phyloP scores from a whole-genome alignment of 345 rosid species.

The Salix viminalis region DNA sequence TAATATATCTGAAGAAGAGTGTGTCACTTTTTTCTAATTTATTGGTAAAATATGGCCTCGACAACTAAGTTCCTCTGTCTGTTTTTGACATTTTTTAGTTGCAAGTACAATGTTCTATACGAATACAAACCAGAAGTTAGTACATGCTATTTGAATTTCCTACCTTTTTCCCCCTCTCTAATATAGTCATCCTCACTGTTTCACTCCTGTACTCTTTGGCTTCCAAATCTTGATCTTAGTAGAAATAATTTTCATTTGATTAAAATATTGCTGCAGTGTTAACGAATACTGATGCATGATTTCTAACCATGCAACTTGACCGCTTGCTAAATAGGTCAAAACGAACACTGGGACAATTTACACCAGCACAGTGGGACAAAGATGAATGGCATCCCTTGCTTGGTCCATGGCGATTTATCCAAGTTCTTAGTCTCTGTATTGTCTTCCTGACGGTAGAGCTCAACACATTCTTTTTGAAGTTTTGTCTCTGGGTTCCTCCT shows the following conservation, averaged over 20 bases:
- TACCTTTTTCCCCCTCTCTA: neutral
- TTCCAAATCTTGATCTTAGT: neutral
- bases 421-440: constrained; percentile 84
- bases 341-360: constrained; percentile 88
- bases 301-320: neutral
- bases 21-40: neutral
- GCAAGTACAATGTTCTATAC: neutral
- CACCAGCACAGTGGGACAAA: constrained; percentile 99
- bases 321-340: constrained; percentile 52
- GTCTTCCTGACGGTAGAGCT: constrained; percentile 86
- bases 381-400: constrained; percentile 98
- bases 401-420: constrained; percentile 96
- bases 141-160: neutral
- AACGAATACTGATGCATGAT: neutral
- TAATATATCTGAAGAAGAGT: neutral
- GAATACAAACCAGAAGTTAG: neutral
- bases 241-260: neutral
- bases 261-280: neutral
- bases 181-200: neutral
- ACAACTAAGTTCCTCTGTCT: neutral
- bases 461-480: constrained; percentile 96
- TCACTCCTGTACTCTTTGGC: neutral
- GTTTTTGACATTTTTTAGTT: neutral
- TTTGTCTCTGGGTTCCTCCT: constrained; percentile 95
- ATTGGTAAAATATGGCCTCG: neutral